phyloP scores from a whole-genome alignment of 345 rosid genomes.

The Aegle marmelos region DNA sequence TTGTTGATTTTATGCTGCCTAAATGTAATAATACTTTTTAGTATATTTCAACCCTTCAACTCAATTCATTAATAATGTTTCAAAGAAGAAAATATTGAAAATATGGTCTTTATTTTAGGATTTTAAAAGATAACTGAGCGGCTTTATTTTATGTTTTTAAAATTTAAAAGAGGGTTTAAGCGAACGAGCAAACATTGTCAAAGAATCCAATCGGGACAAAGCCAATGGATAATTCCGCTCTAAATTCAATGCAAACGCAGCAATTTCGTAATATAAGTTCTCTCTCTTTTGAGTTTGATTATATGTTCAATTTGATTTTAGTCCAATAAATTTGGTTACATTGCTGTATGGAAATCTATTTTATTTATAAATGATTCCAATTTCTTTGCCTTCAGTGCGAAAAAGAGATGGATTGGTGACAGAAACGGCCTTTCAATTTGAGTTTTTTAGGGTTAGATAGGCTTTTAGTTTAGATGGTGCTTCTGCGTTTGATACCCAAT shows the following conservation, averaged over 20 bases:
- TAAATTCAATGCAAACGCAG: constrained; percentile 48
- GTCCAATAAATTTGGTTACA: background rate
- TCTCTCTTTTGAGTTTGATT: background rate
- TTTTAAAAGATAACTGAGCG: too few species aligned
- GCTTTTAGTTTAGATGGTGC: background rate
- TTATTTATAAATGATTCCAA: background rate
- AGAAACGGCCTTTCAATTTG: background rate
- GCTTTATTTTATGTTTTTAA: too few species aligned
- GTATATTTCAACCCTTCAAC: too few species aligned
- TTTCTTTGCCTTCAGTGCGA: background rate
- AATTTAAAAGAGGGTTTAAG: too few species aligned
- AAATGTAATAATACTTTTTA: too few species aligned
- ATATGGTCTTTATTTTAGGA: too few species aligned
- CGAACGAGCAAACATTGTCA: background rate
- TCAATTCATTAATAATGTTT: too few species aligned
- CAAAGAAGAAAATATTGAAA: too few species aligned
- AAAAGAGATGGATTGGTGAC: background rate
- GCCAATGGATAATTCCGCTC: constrained; percentile 35
- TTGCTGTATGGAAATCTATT: background rate
- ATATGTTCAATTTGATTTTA: too few species aligned
- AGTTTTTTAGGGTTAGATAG: background rate
- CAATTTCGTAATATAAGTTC: constrained; percentile 48
- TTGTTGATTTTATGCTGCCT: too few species aligned
- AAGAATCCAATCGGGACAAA: background rate
- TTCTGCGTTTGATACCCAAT: too few species aligned